phyloP scores from a whole-genome alignment of 305 asterid genomes.

The Fraxinus latifolia region DNA sequence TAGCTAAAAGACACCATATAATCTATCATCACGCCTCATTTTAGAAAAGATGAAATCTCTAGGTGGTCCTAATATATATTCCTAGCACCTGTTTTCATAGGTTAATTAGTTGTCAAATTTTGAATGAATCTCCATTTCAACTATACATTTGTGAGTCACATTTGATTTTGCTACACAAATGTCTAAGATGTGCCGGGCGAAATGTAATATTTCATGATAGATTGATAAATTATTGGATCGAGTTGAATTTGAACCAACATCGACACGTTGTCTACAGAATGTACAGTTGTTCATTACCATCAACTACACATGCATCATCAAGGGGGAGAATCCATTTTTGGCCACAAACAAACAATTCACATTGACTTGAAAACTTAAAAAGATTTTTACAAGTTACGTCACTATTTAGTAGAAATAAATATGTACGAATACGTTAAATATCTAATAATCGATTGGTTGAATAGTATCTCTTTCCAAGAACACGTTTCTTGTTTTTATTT shows the following conservation, averaged over 20 bases:
- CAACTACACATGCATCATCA: not conserved
- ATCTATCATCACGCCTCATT: not conserved
- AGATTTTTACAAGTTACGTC: not conserved
- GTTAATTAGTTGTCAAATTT: not conserved
- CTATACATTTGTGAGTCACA: not conserved
- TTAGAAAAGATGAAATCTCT: not conserved
- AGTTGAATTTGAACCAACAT: not conserved
- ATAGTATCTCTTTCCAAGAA: not conserved
- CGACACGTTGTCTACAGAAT: not conserved
- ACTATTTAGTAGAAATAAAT: not conserved
- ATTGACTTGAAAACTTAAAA: not conserved
- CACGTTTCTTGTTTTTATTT: not conserved
- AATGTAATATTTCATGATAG: not conserved
- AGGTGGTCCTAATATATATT: not conserved
- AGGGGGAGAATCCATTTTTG: not conserved
- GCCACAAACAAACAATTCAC: not conserved
- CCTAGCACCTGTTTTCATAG: not conserved
- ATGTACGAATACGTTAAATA: not conserved
- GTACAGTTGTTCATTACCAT: not conserved
- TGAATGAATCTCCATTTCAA: not conserved
- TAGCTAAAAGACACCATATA: slow-evolving; percentile 1
- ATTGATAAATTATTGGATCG: not conserved
- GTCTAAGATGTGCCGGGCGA: not conserved
- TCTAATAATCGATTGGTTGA: not conserved
- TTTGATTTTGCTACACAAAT: not conserved